These are phyloP conservation scores for Starmerella geochares DNA, from an alignment of 805 yeast species.

Conservation along the genomic window DNA sequence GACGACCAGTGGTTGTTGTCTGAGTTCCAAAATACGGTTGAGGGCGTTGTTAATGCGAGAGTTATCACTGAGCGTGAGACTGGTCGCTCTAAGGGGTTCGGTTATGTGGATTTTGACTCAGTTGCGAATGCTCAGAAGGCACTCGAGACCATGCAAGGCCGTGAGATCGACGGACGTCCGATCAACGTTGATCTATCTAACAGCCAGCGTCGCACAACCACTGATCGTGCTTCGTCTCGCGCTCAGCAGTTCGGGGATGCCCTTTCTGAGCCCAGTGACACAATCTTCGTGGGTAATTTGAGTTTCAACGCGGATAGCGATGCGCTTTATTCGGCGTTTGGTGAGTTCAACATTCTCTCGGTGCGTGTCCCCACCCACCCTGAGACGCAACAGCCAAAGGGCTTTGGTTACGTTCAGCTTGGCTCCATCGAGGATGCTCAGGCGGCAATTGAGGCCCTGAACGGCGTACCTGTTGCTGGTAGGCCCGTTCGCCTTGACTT, in stretches of 20 bases:
- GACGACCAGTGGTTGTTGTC: conserved; percentile 88
- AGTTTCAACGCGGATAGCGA: conserved; percentile 85
- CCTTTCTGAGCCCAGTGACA: conserved; percentile 87
- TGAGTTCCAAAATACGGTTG: conserved; percentile 64
- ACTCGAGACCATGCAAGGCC: conserved; percentile 72
- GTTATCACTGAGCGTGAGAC: conserved; percentile 87
- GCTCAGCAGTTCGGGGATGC: conserved; percentile 85
- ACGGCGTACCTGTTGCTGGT: conserved; percentile 82
- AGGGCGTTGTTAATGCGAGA: conserved; percentile 81
- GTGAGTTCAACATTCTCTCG: conserved; percentile 63
- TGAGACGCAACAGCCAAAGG: conserved; percentile 97
- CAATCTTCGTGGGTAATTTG: conserved; percentile 90
- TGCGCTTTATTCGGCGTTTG: conserved; percentile 58
- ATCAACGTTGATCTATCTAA: conserved; percentile 87
- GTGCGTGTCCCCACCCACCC: conserved; percentile 97
- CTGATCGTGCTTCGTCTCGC: conserved; percentile 55
- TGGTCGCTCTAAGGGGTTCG: conserved; percentile 89
- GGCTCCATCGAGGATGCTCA: conserved; percentile 79
- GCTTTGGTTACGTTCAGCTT: conserved; percentile 96
- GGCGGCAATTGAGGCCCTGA: conserved; percentile 73
- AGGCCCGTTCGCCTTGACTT: conserved; percentile 91
- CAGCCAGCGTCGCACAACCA: conserved; percentile 51
- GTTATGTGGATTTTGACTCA: conserved; percentile 82
- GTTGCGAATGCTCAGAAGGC: conserved; percentile 79
- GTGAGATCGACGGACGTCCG: conserved; percentile 94